Evolutionary conservation across 1,284 basidiomycete genomes (phyloP), one percentile per base, ranked within the genome.

Genomic region (Pseudozyma sp.): DNA sequence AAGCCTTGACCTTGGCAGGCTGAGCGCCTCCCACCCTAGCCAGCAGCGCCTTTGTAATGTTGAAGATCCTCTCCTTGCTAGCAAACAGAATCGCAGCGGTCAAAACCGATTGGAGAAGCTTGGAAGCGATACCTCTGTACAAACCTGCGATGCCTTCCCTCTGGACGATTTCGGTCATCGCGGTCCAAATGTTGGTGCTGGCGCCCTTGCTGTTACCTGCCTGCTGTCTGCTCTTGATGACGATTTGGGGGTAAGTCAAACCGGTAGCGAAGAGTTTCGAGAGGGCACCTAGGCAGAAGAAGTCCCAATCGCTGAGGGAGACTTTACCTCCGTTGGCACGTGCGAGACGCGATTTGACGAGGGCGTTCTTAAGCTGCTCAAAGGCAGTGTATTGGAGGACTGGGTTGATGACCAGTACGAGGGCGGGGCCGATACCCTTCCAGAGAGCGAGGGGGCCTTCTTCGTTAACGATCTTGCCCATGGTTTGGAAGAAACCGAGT

Each of bases 391-490:
- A 85, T 75, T 80, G 89, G 45, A 99, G 88, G 39, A 99, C 93
- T 9, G 97, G 97, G 86, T 99, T 99, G 80, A 95, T 90, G 78
- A 98, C 95, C 48, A 99, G 88, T 39, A 95, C 89, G 55, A 99
- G 88, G 16, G 96, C 95, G 3, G 97, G 95, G 0, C 95, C 94
- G 44, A 99, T 89, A n/a, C 97, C 97, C 57, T 94, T 89, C 92
- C 93, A 98, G 82, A 99, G 92, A 0, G 92, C 95, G 19, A 88
- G 85, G 19, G 90, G 78, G 12, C 96, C 96, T 81, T 92, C 93
- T 73, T 91, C 91, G 56, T 89, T 88, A 45, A 95, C 79, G 69
- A 99, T 93, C 70, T 89, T 89, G 59, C 88, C 86, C 39, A 93
- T 87, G 3, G 92, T 93, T 80, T 92, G 89, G n/a, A 84, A 42